Evolutionary conservation across 257 asterid species (phyloP).

Genomic region (Lithospermum erythrorhizon): DNA sequence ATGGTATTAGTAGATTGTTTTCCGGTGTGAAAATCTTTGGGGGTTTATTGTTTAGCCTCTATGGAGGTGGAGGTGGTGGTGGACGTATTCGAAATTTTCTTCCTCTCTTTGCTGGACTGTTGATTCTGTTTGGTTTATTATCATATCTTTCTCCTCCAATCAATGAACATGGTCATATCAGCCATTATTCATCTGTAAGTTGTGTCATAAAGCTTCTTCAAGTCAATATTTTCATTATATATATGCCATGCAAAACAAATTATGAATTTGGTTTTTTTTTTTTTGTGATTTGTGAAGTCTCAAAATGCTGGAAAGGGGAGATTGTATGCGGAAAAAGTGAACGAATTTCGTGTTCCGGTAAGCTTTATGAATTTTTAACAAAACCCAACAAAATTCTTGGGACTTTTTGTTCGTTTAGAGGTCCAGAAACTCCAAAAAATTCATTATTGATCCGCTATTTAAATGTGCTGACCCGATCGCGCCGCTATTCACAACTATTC

Average conservation of each 20-base stretch:
- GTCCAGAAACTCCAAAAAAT: too few species aligned
- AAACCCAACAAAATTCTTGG: not conserved
- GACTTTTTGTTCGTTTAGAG: too few species aligned
- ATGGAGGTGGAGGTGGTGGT: not conserved
- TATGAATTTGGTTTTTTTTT: not conserved
- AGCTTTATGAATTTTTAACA: constrained; percentile 9
- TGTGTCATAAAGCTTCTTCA: not conserved
- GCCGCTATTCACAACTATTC: too few species aligned
- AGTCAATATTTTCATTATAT: not conserved
- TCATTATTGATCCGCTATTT: too few species aligned
- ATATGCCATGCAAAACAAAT: not conserved
- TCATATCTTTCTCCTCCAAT: constrained; percentile 36
- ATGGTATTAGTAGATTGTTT: not conserved
- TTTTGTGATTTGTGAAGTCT: constrained; percentile 20
- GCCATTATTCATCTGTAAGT: constrained; percentile 17
- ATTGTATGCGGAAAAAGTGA: constrained; percentile 24
- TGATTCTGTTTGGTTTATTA: constrained; percentile 28
- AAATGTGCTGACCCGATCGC: too few species aligned
- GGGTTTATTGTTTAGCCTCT: not conserved
- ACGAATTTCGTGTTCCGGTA: constrained; percentile 49
- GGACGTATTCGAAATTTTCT: constrained; percentile 18
- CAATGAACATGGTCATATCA: constrained; percentile 15
- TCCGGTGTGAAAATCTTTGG: not conserved
- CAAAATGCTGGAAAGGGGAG: constrained; percentile 14
- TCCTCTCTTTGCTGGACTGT: constrained; percentile 30